phyloP scores from a whole-genome alignment of 352 stramenopile genomes.

The Pythium rishiriense region DNA sequence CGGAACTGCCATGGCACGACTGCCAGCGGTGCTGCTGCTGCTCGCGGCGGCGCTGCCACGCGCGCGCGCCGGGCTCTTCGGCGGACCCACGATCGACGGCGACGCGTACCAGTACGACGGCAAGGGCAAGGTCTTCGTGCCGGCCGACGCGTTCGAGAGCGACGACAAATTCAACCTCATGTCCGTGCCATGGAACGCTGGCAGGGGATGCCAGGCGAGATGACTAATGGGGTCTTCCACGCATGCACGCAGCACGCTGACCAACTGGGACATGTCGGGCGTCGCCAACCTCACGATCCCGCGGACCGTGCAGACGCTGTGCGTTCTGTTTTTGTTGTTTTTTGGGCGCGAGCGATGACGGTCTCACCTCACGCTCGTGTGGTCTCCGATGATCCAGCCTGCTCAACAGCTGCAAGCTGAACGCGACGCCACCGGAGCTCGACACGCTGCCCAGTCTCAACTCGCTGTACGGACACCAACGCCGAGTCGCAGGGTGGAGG shows the following conservation, averaged over 20 bases:
- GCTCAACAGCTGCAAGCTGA: conserved; percentile 52
- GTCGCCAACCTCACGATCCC: conserved; percentile 46
- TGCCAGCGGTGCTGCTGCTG: conserved; percentile 1
- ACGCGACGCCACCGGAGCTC: conserved; percentile 42
- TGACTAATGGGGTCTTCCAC: neutral
- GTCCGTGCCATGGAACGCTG: conserved; percentile 24
- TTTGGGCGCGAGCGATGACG: too few species aligned
- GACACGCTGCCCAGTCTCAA: conserved; percentile 37
- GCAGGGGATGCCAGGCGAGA: neutral
- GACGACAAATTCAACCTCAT: conserved; percentile 54
- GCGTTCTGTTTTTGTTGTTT: conserved; percentile 22
- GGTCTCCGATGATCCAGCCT: conserved; percentile 23
- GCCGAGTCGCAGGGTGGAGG: too few species aligned
- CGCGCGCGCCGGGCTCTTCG: conserved; percentile 42
- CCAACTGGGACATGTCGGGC: conserved; percentile 61
- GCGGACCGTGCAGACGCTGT: conserved; percentile 53
- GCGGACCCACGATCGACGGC: conserved; percentile 41
- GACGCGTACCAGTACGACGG: conserved; percentile 56
- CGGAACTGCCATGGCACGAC: neutral
- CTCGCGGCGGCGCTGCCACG: conserved; percentile 6
- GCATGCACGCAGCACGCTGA: conserved; percentile 38
- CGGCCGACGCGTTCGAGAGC: conserved; percentile 41
- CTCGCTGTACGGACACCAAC: conserved; percentile 36
- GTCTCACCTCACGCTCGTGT: too few species aligned
- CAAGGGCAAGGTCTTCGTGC: conserved; percentile 46